Evolutionary conservation across 768 basidiomycete species (phyloP).

Genomic region (Tephrocybe sp.): DNA sequence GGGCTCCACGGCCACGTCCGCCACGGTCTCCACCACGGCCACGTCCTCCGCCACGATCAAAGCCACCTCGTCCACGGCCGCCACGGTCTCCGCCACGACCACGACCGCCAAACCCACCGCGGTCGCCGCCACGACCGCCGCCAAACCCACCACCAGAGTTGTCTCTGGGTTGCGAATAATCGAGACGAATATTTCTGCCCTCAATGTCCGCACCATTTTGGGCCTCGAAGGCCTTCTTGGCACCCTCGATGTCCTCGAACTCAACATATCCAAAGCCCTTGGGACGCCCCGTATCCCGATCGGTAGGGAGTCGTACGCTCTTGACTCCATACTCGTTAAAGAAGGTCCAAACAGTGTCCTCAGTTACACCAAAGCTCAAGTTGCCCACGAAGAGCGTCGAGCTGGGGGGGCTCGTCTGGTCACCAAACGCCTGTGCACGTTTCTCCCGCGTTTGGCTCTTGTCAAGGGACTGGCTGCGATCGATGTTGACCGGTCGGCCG

Average conservation of each 20-base stretch:
- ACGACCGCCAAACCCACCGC: slow-evolving; percentile 37
- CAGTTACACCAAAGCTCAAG: slow-evolving; percentile 74
- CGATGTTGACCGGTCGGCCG: slow-evolving; percentile 84
- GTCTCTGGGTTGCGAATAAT: slow-evolving; percentile 85
- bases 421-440: slow-evolving; percentile 77
- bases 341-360: slow-evolving; percentile 86
- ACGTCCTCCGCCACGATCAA: slow-evolving; percentile 41
- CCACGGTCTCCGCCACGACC: slow-evolving; percentile 25
- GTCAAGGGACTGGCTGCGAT: slow-evolving; percentile 69
- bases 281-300: slow-evolving; percentile 84
- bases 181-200: slow-evolving; percentile 79
- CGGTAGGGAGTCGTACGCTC: slow-evolving; percentile 88
- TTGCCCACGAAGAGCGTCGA: slow-evolving; percentile 89
- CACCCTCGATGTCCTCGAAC: slow-evolving; percentile 77
- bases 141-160: slow-evolving; percentile 29
- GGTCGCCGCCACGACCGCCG: slow-evolving; percentile 43
- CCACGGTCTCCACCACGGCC: slow-evolving; percentile 41
- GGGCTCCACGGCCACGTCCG: slow-evolving; percentile 45
- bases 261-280: slow-evolving; percentile 99
- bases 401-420: slow-evolving; percentile 64
- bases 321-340: slow-evolving; percentile 91
- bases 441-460: slow-evolving; percentile 59
- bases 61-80: slow-evolving; percentile 42
- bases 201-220: slow-evolving; percentile 74
- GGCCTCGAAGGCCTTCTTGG: slow-evolving; percentile 77